A percentile compares a stretch with the other conserved stretches of the same genome.
Evolutionary conservation across 1,139 yeast genomes (phyloP).

Genomic region (Hemisphaericaspora subhashii): DNA sequence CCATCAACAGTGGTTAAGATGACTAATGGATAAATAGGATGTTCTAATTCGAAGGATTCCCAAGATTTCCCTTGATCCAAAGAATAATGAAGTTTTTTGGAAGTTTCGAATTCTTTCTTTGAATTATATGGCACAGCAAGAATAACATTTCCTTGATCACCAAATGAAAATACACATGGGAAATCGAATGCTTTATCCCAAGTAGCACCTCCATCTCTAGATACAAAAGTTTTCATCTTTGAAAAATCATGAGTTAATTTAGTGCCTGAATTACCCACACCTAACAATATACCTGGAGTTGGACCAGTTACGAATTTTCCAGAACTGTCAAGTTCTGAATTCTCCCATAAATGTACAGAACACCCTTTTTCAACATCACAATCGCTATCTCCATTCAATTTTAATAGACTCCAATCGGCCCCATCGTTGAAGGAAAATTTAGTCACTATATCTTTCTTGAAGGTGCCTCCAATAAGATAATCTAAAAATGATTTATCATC

Average conservation of each 20-base stretch:
- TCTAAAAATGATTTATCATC: conserved; percentile 27
- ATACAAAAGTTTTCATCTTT: conserved; percentile 53
- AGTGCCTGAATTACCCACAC: conserved; percentile 55
- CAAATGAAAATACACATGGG: conserved; percentile 63
- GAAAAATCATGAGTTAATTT: conserved; percentile 21
- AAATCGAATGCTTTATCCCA: conserved; percentile 63
- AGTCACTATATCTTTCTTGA: conserved; percentile 19
- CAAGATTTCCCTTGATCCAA: conserved; percentile 76
- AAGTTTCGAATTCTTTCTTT: conserved; percentile 17
- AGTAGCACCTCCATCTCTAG: conserved; percentile 75
- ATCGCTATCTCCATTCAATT: conserved; percentile 42
- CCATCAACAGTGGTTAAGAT: conserved; percentile 74
- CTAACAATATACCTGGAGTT: conserved; percentile 72
- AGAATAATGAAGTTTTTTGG: conserved; percentile 52
- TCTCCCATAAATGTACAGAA: conserved; percentile 54
- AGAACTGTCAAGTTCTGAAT: conserved; percentile 53
- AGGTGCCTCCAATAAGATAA: conserved; percentile 27
- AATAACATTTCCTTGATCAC: conserved; percentile 79
- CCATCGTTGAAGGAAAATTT: conserved; percentile 66
- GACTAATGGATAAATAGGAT: conserved; percentile 42
- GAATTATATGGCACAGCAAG: conserved; percentile 54
- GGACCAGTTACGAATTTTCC: conserved; percentile 61
- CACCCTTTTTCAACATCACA: conserved; percentile 51
- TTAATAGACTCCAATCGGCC: conserved; percentile 55
- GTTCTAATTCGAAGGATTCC: conserved; percentile 53